Base-by-base conservation (phyloP, 1,284 basidiomycete genomes). In the Pseudomicrostroma phylloplanum region DNA sequence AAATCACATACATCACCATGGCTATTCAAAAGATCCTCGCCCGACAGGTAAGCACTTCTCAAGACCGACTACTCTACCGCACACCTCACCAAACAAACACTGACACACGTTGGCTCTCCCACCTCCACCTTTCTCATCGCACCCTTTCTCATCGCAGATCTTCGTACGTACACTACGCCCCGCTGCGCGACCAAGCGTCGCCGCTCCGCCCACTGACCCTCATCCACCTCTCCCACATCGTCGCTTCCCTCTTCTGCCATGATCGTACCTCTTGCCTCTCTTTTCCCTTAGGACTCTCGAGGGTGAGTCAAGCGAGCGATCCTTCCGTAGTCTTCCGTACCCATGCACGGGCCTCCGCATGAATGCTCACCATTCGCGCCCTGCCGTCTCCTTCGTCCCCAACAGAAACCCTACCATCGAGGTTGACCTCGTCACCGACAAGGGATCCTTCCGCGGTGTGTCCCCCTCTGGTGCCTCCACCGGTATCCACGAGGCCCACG, bases 391-490 rank as follows among this genome's bases (percentile, higher is more conserved):
- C 43, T 48, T 21, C 43, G 17, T 48, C 21, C 21, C 43, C 43
- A 48, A 3, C 43, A 48, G 77, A 60, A 79, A 79, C 76, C 77
- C 77, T 61, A 79, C 77, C 61, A 72, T 79, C 67, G 77, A 79
- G 68, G 77, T 79, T 39, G 77, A 79, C 70, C 63, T 79, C 46
- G 64, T 61, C 57, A 79, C 77, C 58, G 72, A 69, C 48, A 79
- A 79, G 69, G 93, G 94, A 70, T 88, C 88, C 74, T 98, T 89
- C 89, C 89, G 91, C 70, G 91, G 92, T 68, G 87, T 91, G 70
- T 96, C 98, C 55, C 96, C 96, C 62, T 97, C 93, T 63, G 96
- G 96, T 81, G 96, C 96, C 57, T 98, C 94, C 65, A 98, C 94
- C 63, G 96, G 96, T 85, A 84, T 92, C 73, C 92, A 98, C 83